Conservation (phyloP, 345 rosid genomes). For the Salix brachista region DNA sequence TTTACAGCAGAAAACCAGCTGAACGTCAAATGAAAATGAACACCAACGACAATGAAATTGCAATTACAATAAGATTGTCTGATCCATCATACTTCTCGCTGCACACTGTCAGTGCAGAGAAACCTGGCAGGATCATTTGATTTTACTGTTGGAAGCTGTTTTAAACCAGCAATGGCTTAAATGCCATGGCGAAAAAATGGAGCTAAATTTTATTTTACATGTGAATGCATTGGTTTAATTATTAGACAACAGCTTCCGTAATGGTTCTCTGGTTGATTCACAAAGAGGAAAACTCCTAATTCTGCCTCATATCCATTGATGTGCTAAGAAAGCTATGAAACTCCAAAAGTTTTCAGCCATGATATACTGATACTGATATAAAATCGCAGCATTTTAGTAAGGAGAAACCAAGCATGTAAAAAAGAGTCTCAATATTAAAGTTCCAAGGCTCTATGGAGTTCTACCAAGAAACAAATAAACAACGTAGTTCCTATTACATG, state of each 20-base stretch:
- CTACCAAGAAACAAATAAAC: background rate
- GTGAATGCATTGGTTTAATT: background rate
- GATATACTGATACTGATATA: background rate
- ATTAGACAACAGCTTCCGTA: constrained; percentile 30
- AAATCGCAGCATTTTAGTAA: background rate
- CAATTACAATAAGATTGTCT: constrained; percentile 33
- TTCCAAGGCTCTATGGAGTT: background rate
- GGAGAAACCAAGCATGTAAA: background rate
- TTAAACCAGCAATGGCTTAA: constrained; percentile 44
- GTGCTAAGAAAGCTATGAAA: background rate
- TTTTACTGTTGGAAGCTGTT: constrained; percentile 72
- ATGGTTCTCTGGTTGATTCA: background rate
- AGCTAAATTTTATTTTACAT: constrained; percentile 6
- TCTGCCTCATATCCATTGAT: background rate
- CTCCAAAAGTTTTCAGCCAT: background rate
- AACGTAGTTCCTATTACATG: background rate
- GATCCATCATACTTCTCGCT: constrained; percentile 98
- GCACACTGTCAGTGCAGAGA: constrained; percentile 98
- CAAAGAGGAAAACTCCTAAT: background rate
- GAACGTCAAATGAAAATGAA: background rate
- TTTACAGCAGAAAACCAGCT: background rate
- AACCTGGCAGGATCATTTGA: constrained; percentile 80
- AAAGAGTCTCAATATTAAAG: background rate
- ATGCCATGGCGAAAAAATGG: constrained; percentile 44
- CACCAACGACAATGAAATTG: background rate